Base-by-base conservation (phyloP, 2,329 filamentous ascomycete species). In the Microcera coccophila region DNA sequence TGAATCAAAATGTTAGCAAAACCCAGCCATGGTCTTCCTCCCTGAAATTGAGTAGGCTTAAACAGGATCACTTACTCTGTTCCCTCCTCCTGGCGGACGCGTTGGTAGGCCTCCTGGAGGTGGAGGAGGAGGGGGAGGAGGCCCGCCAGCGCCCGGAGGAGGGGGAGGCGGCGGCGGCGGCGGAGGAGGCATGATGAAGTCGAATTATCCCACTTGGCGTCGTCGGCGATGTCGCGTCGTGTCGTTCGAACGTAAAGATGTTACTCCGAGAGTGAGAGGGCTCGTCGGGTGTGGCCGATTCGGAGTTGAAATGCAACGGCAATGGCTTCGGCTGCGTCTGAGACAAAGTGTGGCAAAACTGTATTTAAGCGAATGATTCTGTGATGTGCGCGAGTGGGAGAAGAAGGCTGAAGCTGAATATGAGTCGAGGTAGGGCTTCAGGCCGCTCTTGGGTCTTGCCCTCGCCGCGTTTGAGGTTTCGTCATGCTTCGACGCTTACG, bases 81-180 rank as follows among this genome's bases (percentile, higher is more conserved):
- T 78, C 34, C 32, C 24, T 11, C 36, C 72, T 50, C 69, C 73
- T 42, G 66, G 71, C 45, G 81, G 79, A 55, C 77, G 75, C 19
- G 71, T 62, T 32, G 85, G 79, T 26, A 85, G 54, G 41, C 69
- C 73, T 33, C 76, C 78, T 18, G 62, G 63, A 38, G 61, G 61
- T 28, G 68, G 66, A 36, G 82, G 83, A 34, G 84, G 83, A 17
- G 84, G 85, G 37, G 85, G 78, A 16, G 76, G 77, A 28, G 79
- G 80, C 21, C 81, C 82, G 45, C 82, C 83, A 53, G 74, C 76
- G 60, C 79, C 81, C 34, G 66, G 69, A 43, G 78, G 78, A 57
- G 78, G 79, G 41, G 83, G 85, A 24, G 85, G 86, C 2, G 85
- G 85, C 10, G 85, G 85, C 3, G 85, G 85, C 41, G 84, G 83